Conservation (phyloP, 306 rosid genomes). For the Fagus sylvatica region DNA sequence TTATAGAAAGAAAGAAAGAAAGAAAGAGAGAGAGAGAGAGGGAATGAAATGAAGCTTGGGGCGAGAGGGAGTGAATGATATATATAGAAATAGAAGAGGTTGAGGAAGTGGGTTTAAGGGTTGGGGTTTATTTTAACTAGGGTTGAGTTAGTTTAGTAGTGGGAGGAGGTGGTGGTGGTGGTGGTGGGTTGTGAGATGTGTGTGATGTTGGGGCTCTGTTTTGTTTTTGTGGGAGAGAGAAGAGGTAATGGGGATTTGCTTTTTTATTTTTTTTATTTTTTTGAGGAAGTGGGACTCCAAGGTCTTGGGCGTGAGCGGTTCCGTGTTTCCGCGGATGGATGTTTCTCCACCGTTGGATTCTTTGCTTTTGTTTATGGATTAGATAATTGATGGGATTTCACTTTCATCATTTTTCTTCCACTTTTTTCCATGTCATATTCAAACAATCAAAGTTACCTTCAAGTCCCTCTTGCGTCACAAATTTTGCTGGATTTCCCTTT, state of each 20-base stretch:
- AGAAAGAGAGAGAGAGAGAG: background rate
- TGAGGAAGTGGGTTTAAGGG: background rate
- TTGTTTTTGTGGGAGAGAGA: background rate
- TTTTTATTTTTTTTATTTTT: too few species aligned
- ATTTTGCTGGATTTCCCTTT: background rate
- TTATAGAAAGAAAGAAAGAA: too few species aligned
- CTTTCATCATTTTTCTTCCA: constrained; percentile 19
- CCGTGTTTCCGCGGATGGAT: constrained; percentile 98
- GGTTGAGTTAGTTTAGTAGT: constrained; percentile 40
- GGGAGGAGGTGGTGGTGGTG: background rate
- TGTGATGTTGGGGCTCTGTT: background rate
- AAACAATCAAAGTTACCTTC: background rate
- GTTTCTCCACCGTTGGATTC: constrained; percentile 91
- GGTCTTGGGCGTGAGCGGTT: constrained; percentile 90
- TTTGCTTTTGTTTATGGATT: background rate
- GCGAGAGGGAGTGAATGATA: constrained; percentile 23
- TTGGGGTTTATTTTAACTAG: constrained; percentile 33
- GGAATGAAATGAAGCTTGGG: constrained; percentile 24
- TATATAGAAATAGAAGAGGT: constrained; percentile 26
- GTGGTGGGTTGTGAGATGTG: background rate
- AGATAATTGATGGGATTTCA: constrained; percentile 24
- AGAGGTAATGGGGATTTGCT: too few species aligned
- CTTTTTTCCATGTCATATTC: background rate
- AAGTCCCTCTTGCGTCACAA: background rate
- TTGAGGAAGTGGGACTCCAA: constrained; percentile 66